Conservation (phyloP, 495 filamentous ascomycete species). For the Umbilicaria muhlenbergii region DNA sequence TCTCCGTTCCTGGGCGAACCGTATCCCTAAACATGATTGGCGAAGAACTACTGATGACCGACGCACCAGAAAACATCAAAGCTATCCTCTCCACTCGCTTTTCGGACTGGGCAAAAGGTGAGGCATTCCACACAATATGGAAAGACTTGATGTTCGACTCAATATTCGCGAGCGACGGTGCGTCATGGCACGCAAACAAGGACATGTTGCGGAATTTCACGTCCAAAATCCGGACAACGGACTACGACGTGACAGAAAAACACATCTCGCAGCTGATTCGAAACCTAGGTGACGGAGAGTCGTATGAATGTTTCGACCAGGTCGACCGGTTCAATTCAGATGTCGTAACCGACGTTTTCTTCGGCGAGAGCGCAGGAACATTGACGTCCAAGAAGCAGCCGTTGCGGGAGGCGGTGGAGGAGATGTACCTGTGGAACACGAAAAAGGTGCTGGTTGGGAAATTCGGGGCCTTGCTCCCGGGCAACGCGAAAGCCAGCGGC, state of each 20-base stretch:
- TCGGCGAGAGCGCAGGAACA: not conserved
- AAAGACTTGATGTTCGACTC: not conserved
- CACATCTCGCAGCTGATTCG: not conserved
- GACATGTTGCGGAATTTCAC: not conserved
- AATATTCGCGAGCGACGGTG: slow-evolving; percentile 1
- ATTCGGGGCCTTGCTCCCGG: not conserved
- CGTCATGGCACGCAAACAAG: not conserved
- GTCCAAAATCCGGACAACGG: not conserved
- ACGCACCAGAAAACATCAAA: slow-evolving; percentile 1
- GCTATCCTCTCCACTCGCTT: not conserved
- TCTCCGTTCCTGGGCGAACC: not conserved
- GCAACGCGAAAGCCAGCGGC: not conserved
- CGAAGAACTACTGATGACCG: not conserved
- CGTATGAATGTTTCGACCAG: not conserved
- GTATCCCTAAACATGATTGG: not conserved
- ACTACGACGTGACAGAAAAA: not conserved
- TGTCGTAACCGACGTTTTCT: not conserved
- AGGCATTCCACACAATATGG: not conserved
- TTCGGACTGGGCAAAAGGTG: not conserved
- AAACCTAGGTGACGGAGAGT: not conserved
- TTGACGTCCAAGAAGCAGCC: not conserved
- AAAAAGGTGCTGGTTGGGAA: not conserved
- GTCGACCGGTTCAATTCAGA: not conserved
- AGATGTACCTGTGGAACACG: slow-evolving; percentile 1
- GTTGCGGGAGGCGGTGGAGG: not conserved